Evolutionary conservation across 257 asterid genomes (phyloP), one percentile per base, ranked within the genome.

Genomic region (Solanum lycopersicoides): DNA sequence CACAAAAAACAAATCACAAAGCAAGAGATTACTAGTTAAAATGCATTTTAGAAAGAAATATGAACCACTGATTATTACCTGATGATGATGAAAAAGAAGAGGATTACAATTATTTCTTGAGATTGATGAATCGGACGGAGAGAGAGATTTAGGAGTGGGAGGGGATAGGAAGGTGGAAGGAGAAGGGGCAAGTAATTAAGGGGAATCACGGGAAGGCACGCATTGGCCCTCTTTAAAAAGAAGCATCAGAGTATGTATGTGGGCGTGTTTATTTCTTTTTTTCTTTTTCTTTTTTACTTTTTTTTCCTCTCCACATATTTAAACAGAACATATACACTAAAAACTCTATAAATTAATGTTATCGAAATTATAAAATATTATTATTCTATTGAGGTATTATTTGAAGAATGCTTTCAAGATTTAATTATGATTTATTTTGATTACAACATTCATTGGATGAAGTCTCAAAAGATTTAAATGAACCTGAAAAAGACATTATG

Each of bases 131-230:
- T 21, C 18, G 13, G 86, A 53, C 79, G 77, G 74, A 59, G 83
- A 73, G 50, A 32, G 84, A 35, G 39, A 42, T 68, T 71, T 16
- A 71, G 68, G 85, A 56, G 50, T 15, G 86, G 86, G 20, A 34
- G 73, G 73, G 69, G 25, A 20, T 20, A 28, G 79, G 41, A 83
- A 11, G 90, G 72, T 37, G 87, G 87, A 87, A 59, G 84, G 83
- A 39, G 91, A 88, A 74, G 83, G 88, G 66, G 88, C 30, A 28
- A 28, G 30, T 90, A 84, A 89, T 92, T 90, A 93, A 89, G 88
- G 88, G 82, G 92, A 86, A 84, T 88, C 88, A 87, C 84, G 88
- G 92, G 85, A 53, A n/a, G 65, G 89, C 88, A 90, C 88, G 91
- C 90, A 89, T 50, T 39, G 84, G 86, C 42, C 34, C 73, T n/a